Conservation (phyloP, 2,329 filamentous ascomycete species). For the Clarireedia monteithiana region DNA sequence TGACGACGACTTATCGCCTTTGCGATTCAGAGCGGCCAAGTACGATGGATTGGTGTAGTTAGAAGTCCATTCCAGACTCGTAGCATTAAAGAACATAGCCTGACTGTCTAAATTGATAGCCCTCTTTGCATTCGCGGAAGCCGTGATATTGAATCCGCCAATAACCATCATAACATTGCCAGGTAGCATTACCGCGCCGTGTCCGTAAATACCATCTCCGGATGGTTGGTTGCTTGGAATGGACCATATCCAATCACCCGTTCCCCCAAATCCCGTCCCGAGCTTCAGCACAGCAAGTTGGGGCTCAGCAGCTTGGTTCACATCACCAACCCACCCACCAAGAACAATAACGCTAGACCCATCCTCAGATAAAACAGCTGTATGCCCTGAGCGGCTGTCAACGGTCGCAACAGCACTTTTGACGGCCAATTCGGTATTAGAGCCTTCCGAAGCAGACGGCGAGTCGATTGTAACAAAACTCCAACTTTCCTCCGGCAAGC, state of each 20-base stretch:
- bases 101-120: constrained; percentile 31
- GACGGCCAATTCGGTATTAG: constrained; percentile 49
- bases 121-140: constrained; percentile 27
- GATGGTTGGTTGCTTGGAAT: constrained; percentile 43
- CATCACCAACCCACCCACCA: constrained; percentile 89
- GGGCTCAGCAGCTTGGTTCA: constrained; percentile 66
- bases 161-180: constrained; percentile 63
- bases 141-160: constrained; percentile 49
- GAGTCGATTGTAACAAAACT: constrained; percentile 63
- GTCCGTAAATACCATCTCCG: constrained; percentile 48
- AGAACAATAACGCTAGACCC: constrained; percentile 70
- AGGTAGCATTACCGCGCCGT: constrained; percentile 54
- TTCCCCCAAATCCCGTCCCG: constrained; percentile 64
- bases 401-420: constrained; percentile 30
- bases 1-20: constrained; percentile 10
- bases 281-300: constrained; percentile 73
- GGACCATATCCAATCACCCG: constrained; percentile 64
- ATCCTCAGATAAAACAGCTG: constrained; percentile 71
- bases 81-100: constrained; percentile 51
- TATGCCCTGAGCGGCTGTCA: constrained; percentile 84
- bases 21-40: constrained; percentile 15
- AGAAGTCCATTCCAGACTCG: constrained; percentile 49
- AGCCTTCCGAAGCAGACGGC: constrained; percentile 25
- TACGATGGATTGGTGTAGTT: constrained; percentile 44
- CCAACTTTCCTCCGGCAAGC: constrained; percentile 80